phyloP scores from a whole-genome alignment of 2,329 filamentous ascomycete species.

The Bipolaris bicolor region DNA sequence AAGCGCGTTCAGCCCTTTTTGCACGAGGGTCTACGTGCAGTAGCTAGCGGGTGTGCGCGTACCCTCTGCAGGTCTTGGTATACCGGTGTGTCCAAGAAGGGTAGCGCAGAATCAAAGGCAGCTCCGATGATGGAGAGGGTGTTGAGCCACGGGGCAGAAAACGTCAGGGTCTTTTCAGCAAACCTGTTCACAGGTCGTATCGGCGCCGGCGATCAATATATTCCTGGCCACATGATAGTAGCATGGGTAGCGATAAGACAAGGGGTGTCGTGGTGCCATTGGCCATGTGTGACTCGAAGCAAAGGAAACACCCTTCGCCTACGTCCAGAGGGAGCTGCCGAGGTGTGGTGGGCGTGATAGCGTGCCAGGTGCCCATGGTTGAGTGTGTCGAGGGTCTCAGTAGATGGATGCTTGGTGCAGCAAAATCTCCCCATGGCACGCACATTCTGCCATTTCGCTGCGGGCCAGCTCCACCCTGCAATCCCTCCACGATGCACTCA shows the following conservation, averaged over 20 bases:
- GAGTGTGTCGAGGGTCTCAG: constrained; percentile 26
- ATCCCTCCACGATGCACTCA: background rate
- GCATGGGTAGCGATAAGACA: constrained; percentile 12
- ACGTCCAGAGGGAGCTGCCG: constrained; percentile 9
- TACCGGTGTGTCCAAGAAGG: background rate
- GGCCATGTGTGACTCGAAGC: constrained; percentile 17
- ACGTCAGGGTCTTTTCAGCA: constrained; percentile 7
- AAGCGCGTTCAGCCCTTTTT: too few relatives aligned
- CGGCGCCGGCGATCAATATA: constrained; percentile 16
- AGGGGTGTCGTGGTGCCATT: constrained; percentile 9
- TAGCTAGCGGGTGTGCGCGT: background rate
- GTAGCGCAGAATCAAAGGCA: background rate
- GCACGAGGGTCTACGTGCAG: background rate
- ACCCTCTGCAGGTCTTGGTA: background rate
- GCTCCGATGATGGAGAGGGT: background rate
- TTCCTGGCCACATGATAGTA: constrained; percentile 26
- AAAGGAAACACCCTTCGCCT: constrained; percentile 9
- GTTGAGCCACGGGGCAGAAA: constrained; percentile 4
- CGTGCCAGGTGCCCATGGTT: constrained; percentile 3
- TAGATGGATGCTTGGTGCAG: constrained; percentile 3
- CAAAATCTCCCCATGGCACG: background rate
- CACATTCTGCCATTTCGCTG: constrained; percentile 3
- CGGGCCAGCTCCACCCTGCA: background rate
- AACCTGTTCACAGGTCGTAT: constrained; percentile 14
- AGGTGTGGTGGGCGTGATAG: constrained; percentile 5